Conservation (phyloP, 208 protist species). For the Leishmania arabica region DNA sequence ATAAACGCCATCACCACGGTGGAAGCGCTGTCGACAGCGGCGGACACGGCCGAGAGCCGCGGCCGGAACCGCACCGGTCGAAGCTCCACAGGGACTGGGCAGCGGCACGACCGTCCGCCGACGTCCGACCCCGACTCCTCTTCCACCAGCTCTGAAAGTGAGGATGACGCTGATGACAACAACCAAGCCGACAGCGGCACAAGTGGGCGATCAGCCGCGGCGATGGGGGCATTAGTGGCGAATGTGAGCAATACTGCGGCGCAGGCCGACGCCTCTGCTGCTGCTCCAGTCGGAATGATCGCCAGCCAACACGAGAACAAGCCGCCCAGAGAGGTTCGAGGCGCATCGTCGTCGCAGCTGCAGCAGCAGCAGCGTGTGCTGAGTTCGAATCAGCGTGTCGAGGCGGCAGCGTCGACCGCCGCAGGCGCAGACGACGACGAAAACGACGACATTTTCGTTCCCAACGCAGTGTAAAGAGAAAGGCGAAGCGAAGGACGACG, state of each 20-base stretch:
- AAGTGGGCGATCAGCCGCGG: not conserved
- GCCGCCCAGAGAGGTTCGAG: not conserved
- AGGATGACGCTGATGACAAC: not conserved
- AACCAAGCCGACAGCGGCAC: not conserved
- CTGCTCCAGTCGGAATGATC: not conserved
- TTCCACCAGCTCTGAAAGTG: constrained; percentile 34
- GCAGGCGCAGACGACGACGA: constrained; percentile 10
- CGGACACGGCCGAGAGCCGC: constrained; percentile 2
- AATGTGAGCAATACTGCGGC: not conserved
- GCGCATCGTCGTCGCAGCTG: not conserved
- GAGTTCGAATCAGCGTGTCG: constrained; percentile 30
- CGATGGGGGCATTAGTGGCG: not conserved
- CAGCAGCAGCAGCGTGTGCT: constrained; percentile 21
- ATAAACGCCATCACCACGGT: constrained; percentile 31
- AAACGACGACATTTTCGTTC: constrained; percentile 24
- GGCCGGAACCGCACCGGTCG: not conserved
- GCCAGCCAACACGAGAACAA: constrained; percentile 5
- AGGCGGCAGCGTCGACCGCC: not conserved
- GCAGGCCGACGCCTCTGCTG: not conserved
- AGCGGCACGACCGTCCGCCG: constrained; percentile 2
- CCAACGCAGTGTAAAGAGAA: constrained; percentile 1
- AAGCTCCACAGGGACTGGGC: not conserved
- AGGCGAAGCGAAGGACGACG: no score
- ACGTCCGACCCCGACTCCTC: constrained; percentile 30
- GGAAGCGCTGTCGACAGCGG: constrained; percentile 20